Percentiles rank a stretch among this genome's conserved stretches.
Evolutionary conservation across 2,329 filamentous ascomycete genomes (phyloP).

Genomic region (Blastomyces percursus): DNA sequence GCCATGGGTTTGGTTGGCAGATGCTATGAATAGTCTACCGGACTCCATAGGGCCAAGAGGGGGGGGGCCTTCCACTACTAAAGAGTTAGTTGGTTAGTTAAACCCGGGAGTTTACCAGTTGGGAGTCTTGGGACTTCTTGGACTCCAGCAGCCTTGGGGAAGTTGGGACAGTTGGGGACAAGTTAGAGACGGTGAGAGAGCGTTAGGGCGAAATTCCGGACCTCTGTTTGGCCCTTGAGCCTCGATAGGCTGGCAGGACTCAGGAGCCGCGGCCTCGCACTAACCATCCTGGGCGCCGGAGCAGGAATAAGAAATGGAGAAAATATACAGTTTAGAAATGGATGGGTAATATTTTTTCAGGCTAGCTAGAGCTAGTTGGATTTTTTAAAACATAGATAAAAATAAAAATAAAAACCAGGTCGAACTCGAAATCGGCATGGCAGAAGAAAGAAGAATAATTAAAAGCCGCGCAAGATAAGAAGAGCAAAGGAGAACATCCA

Average conservation of each 20-base stretch:
- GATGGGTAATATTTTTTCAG: background rate
- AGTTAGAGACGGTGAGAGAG: no score
- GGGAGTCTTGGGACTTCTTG: background rate
- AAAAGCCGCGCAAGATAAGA: no score
- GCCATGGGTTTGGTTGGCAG: background rate
- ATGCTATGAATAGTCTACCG: background rate
- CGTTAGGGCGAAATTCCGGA: background rate
- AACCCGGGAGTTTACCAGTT: no score
- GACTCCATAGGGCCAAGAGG: background rate
- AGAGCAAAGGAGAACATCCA: no score
- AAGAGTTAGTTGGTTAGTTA: background rate
- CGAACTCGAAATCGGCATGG: no score
- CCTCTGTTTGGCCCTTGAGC: background rate
- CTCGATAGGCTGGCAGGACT: background rate
- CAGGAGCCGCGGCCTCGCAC: no score
- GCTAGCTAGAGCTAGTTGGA: background rate
- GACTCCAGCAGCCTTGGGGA: background rate
- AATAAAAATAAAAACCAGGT: background rate
- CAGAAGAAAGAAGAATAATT: no score
- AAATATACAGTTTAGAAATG: no score
- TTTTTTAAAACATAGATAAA: no score
- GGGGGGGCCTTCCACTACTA: background rate
- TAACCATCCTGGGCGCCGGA: no score
- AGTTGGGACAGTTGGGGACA: no score
- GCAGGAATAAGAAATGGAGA: background rate